Evolutionary conservation across 768 basidiomycete genomes (phyloP), one percentile per base, ranked within the genome.

Genomic region (Boletus rubescentipes): DNA sequence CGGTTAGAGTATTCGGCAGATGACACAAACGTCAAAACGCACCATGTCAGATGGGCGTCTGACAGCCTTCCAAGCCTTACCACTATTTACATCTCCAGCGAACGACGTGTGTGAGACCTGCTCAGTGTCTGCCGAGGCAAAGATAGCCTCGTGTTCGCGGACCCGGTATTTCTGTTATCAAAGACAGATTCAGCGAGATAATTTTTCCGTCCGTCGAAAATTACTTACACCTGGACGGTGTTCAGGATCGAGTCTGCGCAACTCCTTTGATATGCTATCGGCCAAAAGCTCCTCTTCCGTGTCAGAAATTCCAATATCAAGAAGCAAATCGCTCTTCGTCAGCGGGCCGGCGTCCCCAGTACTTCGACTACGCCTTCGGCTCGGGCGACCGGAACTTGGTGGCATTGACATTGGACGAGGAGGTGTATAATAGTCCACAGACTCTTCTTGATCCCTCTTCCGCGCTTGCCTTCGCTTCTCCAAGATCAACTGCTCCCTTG

Each of bases 11-110:
- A 21, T 39, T 41, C 12, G 6, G 3, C 26, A 30, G 10, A 31
- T 29, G 23, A 49, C 16, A 9, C 18, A 50, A 26, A 38, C 14
- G 34, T 35, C 29, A 5, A 23, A n/a, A 72, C 81, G 51, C 60
- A 95, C 95, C 89, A 98, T 96, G 66, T 98, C 94, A 2, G 93
- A 96, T 10, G 95, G 93, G 21, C 93, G 76, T 60, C 92, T 80
- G 30, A 98, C 86, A 14, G 86, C 79, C 66, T 86, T 81, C 96
- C 95, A 98, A 5, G 94, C 93, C 64, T 75, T 73, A 2, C 92
- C 91, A 23, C 76, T 72, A 64, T 93, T 86, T 26, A 95, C 77
- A 68, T 96, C 95, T 15, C 93, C 93, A 37, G 89, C 87, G 23
- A 82, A 79, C 44, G 78, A 76, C 66, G 83, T 76, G 67, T 92